A percentile compares a stretch with the other conserved stretches of the same genome.
Evolutionary conservation across 805 yeast species (phyloP).

Genomic region (Kodamaea laetipori): DNA sequence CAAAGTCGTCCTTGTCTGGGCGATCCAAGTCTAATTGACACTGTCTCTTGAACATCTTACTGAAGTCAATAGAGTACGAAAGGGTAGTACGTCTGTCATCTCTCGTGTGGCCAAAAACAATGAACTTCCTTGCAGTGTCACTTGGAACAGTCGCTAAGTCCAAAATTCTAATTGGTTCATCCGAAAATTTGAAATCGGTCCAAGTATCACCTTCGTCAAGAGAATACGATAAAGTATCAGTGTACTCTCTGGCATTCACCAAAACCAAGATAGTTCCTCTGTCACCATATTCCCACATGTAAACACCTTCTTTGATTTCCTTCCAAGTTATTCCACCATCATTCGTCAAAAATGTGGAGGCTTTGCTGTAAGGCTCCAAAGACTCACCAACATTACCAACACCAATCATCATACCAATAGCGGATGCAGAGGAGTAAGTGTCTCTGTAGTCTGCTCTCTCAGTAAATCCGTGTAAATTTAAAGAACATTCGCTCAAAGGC

Average conservation of each 20-base stretch:
- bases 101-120: slow-evolving; percentile 53
- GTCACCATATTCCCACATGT: slow-evolving; percentile 96
- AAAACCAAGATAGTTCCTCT: slow-evolving; percentile 84
- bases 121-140: slow-evolving; percentile 81
- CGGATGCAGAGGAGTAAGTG: slow-evolving; percentile 84
- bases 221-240: slow-evolving; percentile 65
- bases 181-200: slow-evolving; percentile 64
- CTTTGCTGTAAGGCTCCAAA: slow-evolving; percentile 51
- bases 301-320: slow-evolving; percentile 70
- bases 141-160: slow-evolving; percentile 91
- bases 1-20: slow-evolving; percentile 43
- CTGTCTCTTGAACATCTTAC: slow-evolving; percentile 37
- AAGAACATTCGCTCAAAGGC: slow-evolving; percentile 63
- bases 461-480: slow-evolving; percentile 87
- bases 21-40: slow-evolving; percentile 46
- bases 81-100: slow-evolving; percentile 46
- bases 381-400: slow-evolving; percentile 86
- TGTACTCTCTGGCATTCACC: slow-evolving; percentile 58
- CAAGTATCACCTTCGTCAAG: slow-evolving; percentile 80
- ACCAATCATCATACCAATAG: slow-evolving; percentile 86
- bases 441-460: slow-evolving; percentile 84
- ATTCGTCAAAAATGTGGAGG: slow-evolving; percentile 74
- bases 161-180: slow-evolving; percentile 52
- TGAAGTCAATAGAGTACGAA: slow-evolving; percentile 42
- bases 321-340: slow-evolving; percentile 93